Percentiles rank a stretch among this genome's conserved stretches.
Evolutionary conservation across 2,329 filamentous ascomycete species (phyloP).

Genomic region (Pseudopithomyces chartarum): DNA sequence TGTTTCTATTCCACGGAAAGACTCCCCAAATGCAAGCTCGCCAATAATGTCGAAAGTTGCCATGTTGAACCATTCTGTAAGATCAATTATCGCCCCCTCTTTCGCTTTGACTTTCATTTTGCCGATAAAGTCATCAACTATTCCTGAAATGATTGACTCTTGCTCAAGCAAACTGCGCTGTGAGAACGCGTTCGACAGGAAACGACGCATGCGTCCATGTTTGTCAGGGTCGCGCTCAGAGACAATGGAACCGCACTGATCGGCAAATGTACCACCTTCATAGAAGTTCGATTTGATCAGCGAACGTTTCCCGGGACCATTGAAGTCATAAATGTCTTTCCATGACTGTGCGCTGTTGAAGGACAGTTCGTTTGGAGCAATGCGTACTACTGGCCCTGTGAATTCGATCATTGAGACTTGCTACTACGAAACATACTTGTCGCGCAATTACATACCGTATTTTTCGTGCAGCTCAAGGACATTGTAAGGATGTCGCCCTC

Average conservation of each 20-base stretch:
- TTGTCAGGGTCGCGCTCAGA: conserved; percentile 19
- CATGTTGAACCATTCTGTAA: conserved; percentile 18
- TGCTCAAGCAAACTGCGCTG: background rate
- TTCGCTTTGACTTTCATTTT: conserved; percentile 8
- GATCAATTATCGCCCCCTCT: background rate
- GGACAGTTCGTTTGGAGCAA: background rate
- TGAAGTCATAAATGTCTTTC: background rate
- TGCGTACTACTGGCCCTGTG: background rate
- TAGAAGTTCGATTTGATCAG: conserved; percentile 4
- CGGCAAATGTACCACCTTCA: conserved; percentile 4
- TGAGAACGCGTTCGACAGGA: conserved; percentile 1
- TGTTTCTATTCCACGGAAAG: conserved; percentile 32
- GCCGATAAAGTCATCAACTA: background rate
- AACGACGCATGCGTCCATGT: background rate
- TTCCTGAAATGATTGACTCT: background rate
- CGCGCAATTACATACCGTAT: too few relatives aligned
- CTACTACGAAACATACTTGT: too few relatives aligned
- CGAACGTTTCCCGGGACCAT: background rate
- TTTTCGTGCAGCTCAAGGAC: too few relatives aligned
- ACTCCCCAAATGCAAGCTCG: conserved; percentile 57
- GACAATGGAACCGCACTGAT: conserved; percentile 22
- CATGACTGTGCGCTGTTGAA: background rate
- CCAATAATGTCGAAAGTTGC: conserved; percentile 37
- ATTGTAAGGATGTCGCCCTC: too few relatives aligned
- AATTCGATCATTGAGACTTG: too few relatives aligned